Percentiles rank a stretch among this genome's conserved stretches.
These are phyloP conservation scores for Podaxis pistillaris DNA, from an alignment of 768 basidiomycete species.

Conservation along the genomic window DNA sequence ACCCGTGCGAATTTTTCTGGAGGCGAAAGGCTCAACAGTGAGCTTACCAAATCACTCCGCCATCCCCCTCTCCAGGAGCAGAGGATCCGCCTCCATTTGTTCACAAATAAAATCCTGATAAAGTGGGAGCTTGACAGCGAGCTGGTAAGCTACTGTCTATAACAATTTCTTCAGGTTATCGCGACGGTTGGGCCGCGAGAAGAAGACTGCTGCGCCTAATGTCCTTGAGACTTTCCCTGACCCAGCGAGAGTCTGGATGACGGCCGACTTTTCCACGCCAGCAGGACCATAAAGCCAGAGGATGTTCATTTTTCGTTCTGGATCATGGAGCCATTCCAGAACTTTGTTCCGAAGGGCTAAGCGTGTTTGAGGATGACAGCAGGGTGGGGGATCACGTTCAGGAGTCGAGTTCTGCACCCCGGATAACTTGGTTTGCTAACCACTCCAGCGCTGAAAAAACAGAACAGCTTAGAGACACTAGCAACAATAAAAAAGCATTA, in stretches of 20 bases:
- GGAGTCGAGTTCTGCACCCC: neutral
- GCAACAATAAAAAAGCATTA: too few relatives aligned
- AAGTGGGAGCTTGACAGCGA: conserved; percentile 19
- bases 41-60: neutral
- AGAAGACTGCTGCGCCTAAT: conserved; percentile 1
- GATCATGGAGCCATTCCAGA: neutral
- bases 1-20: too few relatives aligned
- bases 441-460: too few relatives aligned
- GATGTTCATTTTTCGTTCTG: neutral
- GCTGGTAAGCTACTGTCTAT: conserved; percentile 24
- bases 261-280: conserved; percentile 9
- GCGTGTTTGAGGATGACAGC: neutral
- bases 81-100: conserved; percentile 18
- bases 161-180: conserved; percentile 2
- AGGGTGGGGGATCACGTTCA: neutral
- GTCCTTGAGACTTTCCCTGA: neutral
- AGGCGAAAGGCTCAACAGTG: too few relatives aligned
- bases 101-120: conserved; percentile 18
- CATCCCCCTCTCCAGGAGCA: conserved; percentile 18
- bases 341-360: neutral
- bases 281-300: conserved; percentile 11
- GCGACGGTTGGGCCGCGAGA: neutral
- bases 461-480: too few relatives aligned
- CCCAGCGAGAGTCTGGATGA: conserved; percentile 3
- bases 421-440: neutral